Evolutionary conservation across 257 asterid genomes (phyloP), one percentile per base, ranked within the genome.

Genomic region (Penstemon barbatus): DNA sequence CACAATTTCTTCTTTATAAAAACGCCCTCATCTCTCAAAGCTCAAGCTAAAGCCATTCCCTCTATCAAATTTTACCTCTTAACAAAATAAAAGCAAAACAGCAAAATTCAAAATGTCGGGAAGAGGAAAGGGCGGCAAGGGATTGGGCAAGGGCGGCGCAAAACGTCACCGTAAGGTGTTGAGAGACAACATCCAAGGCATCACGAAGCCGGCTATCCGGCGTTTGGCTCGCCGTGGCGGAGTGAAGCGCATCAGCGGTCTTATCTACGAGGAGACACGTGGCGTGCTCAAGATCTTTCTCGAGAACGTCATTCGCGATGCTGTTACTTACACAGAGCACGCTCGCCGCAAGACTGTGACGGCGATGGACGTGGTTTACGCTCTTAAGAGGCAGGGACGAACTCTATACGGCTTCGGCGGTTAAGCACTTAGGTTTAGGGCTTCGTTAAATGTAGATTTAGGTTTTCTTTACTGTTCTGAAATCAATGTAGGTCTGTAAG

Each of bases 301-400:
- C 33, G 33, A 25, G 33, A 25, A 25, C 33, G 2, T 25, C 33
- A 25, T 25, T 25, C 33, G 33, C 1, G 33, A 25, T 25, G 33
- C 33, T 25, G 33, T 25, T 25, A 25, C 33, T 0, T 25, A 25
- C 33, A 25, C 33, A 25, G 33, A 25, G 33, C 33, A 25, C 2
- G 33, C 33, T 25, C 33, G 80, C 18, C 61, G 71, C 12, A 74
- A 74, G 64, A 76, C 80, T 2, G 81, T 77, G 69, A 72, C 78
- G 55, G 78, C 81, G 65, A 77, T 77, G 81, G 81, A 77, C 50
- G 78, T 77, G 46, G 78, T 72, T 8, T 77, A 78, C 57, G 82
- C 82, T 11, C 82, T 77, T 66, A 77, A 77, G 82, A 77, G 82
- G 78, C 76, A 77, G 79, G 79, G 82, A 19, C 75, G 82, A 11